Evolutionary conservation across 768 basidiomycete genomes (phyloP).

Genomic region (Kwoniella pini): DNA sequence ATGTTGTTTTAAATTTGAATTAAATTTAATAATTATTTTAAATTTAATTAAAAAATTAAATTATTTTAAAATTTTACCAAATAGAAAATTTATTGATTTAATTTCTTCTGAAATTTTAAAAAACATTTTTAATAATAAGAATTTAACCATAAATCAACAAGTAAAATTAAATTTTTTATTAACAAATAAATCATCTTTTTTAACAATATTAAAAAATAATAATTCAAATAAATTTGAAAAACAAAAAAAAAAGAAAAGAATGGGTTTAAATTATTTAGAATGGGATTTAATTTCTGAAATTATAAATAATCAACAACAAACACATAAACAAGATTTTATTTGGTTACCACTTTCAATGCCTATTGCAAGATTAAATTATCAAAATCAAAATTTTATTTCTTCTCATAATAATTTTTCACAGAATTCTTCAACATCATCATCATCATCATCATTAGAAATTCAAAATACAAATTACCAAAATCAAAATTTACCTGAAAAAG

Average conservation of each 20-base stretch:
- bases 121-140: no score
- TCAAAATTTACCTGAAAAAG: neutral
- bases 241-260: slow-evolving; percentile 1
- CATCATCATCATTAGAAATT: no score
- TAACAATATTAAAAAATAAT: no score
- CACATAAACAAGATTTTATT: neutral
- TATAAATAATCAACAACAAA: neutral
- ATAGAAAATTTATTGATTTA: slow-evolving; percentile 8
- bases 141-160: neutral
- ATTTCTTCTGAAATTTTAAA: slow-evolving; percentile 4
- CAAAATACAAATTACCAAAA: no score
- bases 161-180: neutral
- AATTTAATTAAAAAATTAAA: neutral
- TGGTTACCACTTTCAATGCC: slow-evolving; percentile 7
- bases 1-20: neutral
- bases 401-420: no score
- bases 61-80: neutral
- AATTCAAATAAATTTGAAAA: no score
- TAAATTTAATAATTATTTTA: neutral
- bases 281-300: slow-evolving; percentile 14
- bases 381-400: neutral
- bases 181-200: no score
- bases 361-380: neutral
- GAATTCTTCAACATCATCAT: no score
- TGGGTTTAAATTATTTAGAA: slow-evolving; percentile 7